Evolutionary conservation across 129 eudicot species (phyloP).

Genomic region (Glebionis coronaria): DNA sequence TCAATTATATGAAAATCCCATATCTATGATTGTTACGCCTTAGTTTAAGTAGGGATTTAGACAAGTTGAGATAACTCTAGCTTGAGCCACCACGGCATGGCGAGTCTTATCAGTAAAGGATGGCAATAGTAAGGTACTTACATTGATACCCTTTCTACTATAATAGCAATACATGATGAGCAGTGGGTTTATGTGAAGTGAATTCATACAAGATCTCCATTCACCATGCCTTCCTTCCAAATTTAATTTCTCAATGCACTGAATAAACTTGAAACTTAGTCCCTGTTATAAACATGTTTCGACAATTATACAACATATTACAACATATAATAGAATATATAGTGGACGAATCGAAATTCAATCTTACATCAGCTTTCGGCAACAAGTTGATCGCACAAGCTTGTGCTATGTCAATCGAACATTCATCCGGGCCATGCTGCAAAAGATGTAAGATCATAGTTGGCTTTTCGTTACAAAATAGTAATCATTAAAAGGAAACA

Average conservation of each 20-base stretch:
- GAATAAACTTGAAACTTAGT: conserved; percentile 50
- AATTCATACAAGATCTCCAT: conserved; percentile 65
- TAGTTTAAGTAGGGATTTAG: too few species aligned
- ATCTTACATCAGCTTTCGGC: conserved; percentile 49
- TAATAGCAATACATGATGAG: conserved; percentile 69
- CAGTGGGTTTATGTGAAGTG: conserved; percentile 38
- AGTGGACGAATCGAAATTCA: background rate
- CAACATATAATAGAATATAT: background rate
- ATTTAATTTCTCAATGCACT: conserved; percentile 61
- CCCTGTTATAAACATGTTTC: conserved; percentile 43
- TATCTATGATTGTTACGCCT: too few species aligned
- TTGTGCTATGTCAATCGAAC: conserved; percentile 61
- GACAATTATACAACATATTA: background rate
- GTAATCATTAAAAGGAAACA: background rate
- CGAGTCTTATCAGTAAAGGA: too few species aligned
- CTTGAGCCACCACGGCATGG: too few species aligned
- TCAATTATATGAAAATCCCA: too few species aligned
- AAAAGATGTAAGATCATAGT: conserved; percentile 6
- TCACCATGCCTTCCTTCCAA: conserved; percentile 52
- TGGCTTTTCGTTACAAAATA: background rate
- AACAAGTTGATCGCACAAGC: conserved; percentile 71
- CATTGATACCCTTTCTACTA: conserved; percentile 49
- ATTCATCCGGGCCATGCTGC: conserved; percentile 90
- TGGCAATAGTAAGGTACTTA: conserved; percentile 26
- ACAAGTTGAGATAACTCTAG: too few species aligned